A percentile compares a stretch with the other conserved stretches of the same genome.
Evolutionary conservation across 1,284 basidiomycete species (phyloP).

Genomic region (Cutaneotrichosporon cavernicola): DNA sequence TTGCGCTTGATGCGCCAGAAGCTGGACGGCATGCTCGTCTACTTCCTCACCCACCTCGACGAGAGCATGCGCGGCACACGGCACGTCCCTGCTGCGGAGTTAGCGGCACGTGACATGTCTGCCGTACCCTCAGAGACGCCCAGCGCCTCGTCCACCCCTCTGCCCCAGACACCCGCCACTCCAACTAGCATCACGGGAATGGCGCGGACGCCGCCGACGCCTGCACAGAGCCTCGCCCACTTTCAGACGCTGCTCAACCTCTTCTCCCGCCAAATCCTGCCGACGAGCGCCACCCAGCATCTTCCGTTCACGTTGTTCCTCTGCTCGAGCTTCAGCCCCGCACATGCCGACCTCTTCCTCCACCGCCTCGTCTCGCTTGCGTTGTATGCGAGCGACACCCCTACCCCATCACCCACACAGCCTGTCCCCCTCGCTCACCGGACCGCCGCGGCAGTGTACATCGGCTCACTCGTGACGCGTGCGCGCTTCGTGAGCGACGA

Average conservation of each 20-base stretch:
- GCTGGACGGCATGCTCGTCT: constrained; percentile 80
- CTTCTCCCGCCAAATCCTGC: constrained; percentile 88
- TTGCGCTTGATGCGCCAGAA: constrained; percentile 86
- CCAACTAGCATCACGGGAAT: constrained; percentile 31
- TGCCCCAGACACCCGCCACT: constrained; percentile 22
- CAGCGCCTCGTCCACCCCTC: constrained; percentile 34
- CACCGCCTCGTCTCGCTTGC: constrained; percentile 88
- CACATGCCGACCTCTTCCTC: constrained; percentile 89
- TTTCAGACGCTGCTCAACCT: constrained; percentile 88
- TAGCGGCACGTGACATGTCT: constrained; percentile 31
- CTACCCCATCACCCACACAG: constrained; percentile 32
- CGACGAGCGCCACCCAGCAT: constrained; percentile 94
- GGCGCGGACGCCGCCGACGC: constrained; percentile 28
- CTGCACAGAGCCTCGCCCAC: constrained; percentile 56
- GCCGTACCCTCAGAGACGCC: constrained; percentile 33
- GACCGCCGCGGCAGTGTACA: constrained; percentile 85
- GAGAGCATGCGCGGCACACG: constrained; percentile 42
- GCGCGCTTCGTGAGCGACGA: constrained; percentile 80
- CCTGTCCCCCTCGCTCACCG: constrained; percentile 55
- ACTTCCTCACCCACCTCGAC: constrained; percentile 74
- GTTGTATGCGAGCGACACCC: constrained; percentile 65
- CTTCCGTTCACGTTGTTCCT: constrained; percentile 97
- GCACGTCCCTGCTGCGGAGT: constrained; percentile 35
- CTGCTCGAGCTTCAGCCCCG: constrained; percentile 82
- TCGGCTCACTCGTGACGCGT: constrained; percentile 87